These are phyloP conservation scores for Calonectria ilicicola DNA, from an alignment of 2,329 filamentous ascomycete species.

Conservation along the genomic window DNA sequence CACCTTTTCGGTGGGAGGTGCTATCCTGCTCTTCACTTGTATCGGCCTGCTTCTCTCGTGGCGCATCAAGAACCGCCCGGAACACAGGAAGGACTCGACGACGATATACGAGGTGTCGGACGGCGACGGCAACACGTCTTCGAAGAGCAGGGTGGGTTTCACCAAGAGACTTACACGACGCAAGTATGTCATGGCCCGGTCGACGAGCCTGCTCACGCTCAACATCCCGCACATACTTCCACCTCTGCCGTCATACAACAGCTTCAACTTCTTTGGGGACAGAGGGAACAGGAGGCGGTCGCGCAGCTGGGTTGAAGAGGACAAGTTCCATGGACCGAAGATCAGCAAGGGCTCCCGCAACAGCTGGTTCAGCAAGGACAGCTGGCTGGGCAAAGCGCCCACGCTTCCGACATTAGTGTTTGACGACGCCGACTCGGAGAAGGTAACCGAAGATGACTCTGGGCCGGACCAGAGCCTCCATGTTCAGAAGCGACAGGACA, in stretches of 20 bases:
- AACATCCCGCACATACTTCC: slow-evolving; percentile 47
- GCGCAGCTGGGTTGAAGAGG: slow-evolving; percentile 62
- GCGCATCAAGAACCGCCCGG: slow-evolving; percentile 42
- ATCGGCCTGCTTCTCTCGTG: slow-evolving; percentile 58
- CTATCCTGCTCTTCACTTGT: slow-evolving; percentile 56
- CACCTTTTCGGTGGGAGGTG: slow-evolving; percentile 61
- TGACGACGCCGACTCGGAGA: slow-evolving; percentile 38
- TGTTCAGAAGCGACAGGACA: slow-evolving; percentile 32
- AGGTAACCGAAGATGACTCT: slow-evolving; percentile 26
- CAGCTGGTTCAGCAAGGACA: slow-evolving; percentile 47
- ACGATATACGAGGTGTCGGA: slow-evolving; percentile 46
- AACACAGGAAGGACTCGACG: slow-evolving; percentile 29
- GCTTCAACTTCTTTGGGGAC: slow-evolving; percentile 42
- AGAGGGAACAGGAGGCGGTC: slow-evolving; percentile 42
- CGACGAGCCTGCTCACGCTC: slow-evolving; percentile 47
- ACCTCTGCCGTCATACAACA: slow-evolving; percentile 48
- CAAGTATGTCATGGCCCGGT: slow-evolving; percentile 39
- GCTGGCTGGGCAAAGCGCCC: slow-evolving; percentile 49
- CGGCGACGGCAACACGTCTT: slow-evolving; percentile 12
- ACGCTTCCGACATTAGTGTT: slow-evolving; percentile 51
- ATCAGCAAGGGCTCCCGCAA: slow-evolving; percentile 47
- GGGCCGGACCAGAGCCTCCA: slow-evolving; percentile 28
- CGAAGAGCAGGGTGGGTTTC: slow-evolving; percentile 30
- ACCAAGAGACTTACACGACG: slow-evolving; percentile 48
- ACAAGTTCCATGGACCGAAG: slow-evolving; percentile 61